Base-by-base conservation (phyloP, 768 basidiomycete species). In the Dioszegia aurantiaca region DNA sequence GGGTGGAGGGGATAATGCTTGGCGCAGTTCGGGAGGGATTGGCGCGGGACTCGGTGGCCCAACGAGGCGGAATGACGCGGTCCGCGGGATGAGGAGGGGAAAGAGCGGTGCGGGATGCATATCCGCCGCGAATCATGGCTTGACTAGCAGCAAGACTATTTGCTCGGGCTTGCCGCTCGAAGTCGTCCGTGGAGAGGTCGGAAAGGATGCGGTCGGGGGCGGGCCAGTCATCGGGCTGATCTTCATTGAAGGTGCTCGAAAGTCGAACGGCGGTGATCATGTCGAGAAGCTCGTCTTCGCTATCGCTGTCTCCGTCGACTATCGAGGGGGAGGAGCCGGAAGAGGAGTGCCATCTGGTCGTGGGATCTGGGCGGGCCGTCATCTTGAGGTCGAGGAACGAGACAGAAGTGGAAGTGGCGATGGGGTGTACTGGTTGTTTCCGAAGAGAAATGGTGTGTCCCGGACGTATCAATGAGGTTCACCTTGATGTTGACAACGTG, bases 101-200 rank as follows among this genome's bases (percentile, higher is more conserved):
- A 31, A 26, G 26, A 10, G 17, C 27, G 4, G 51, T 40, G 12
- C n/a, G 8, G 3, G 42, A 39, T 19, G 8, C 14, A 14, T 33
- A 33, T 6, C 8, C 33, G 33, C 28, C 23, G 24, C 37, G 27
- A 1, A 8, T 19, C 23, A 57, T 39, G 1, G 56, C 56, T 1
- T 23, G 30, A 47, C 56, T 57, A 9, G 56, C 56, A 2, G 56
- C 56, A 10, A 23, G 26, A 17, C 41, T 45, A 33, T 57, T 57
- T 6, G 56, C n/a, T 28, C n/a, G 19, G 11, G 59, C 51, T 39
- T 60, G 59, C 41, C 23, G 23, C 9, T 46, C 51, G 30, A 59
- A 52, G 19, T 42, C 43, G 9, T 4, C 16, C n/a, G 33, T 16
- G 4, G 51, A 44, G 31, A 53, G 42, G 52, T 60, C 43, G 43